Evolutionary conservation across 495 filamentous ascomycete genomes (phyloP), one percentile per base, ranked within the genome.

Genomic region (Sphaerosporella brunnea): DNA sequence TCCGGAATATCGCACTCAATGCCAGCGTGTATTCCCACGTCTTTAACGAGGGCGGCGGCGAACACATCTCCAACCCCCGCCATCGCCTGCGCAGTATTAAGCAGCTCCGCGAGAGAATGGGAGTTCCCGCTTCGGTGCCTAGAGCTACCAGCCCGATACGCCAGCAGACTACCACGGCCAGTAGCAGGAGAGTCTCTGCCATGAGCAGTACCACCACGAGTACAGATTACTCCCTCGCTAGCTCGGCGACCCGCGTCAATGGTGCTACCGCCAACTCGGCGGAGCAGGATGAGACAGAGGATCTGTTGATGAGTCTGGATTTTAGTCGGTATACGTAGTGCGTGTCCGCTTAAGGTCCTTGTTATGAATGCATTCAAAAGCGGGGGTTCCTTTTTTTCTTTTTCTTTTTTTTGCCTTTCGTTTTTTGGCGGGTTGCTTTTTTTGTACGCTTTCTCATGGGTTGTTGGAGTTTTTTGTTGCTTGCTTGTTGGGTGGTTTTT

Each of bases 11-110:
- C 4, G 86, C 88, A 1, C 71, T 96, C 49, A 96, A 93, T 61
- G 86, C 92, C 1, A 92, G 83, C 10, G 83, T 95, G 15, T 93
- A 94, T 63, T 81, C 80, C 4, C 73, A 82, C 39, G 87, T 95
- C 37, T 95, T 90, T 84, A 79, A 78, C 56, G 75, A 78, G 49
- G 74, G 80, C 47, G 79, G 79, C 30, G 81, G 82, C 48, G 86
- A 94, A 64, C 75, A 93, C 56, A 69, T 88, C 9, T 92, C 85
- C 0, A 81, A 82, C 13, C 95, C 90, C 87, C 76, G 85, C 23
- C 82, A 80, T 45, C 76, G 90, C 40, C 71, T 96, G 3, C 74
- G 77, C 20, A 79, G 90, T 58, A 93, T 99, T 56, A 80, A 79
- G 54, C 69, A 74, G 43, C 70, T 99, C 23, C 74, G 87, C 28